Evolutionary conservation across 129 eudicot species (phyloP).

Genomic region (Gnaphalium uliginosum): DNA sequence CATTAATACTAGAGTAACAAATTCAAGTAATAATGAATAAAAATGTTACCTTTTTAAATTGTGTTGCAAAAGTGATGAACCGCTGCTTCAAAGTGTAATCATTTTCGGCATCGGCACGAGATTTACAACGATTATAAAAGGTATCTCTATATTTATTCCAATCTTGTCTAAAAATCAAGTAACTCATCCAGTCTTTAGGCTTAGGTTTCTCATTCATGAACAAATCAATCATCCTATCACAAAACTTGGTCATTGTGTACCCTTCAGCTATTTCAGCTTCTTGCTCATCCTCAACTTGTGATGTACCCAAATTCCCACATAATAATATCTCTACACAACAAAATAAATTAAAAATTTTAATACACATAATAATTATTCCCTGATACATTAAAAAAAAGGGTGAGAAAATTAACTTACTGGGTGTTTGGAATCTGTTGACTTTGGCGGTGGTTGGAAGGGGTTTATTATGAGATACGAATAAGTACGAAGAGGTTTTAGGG

Average conservation of each 20-base stretch:
- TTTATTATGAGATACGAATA: constrained; percentile 16
- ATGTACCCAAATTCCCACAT: constrained; percentile 36
- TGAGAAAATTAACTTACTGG: constrained; percentile 30
- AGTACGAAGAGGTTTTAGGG: constrained; percentile 16
- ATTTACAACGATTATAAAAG: constrained; percentile 67
- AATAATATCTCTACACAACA: constrained; percentile 32
- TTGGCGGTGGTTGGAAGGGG: constrained; percentile 7
- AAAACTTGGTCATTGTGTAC: constrained; percentile 76
- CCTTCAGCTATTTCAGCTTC: constrained; percentile 84
- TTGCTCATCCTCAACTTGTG: constrained; percentile 47
- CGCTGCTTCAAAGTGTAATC: constrained; percentile 58
- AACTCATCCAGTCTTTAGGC: constrained; percentile 79
- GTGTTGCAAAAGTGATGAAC: constrained; percentile 47
- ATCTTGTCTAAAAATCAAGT: constrained; percentile 79
- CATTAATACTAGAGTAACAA: no score
- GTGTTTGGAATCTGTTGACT: constrained; percentile 13
- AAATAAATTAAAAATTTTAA: neutral
- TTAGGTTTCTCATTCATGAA: constrained; percentile 81
- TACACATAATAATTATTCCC: neutral
- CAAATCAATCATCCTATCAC: constrained; percentile 79
- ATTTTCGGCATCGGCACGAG: constrained; percentile 52
- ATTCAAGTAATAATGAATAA: neutral
- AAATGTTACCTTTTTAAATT: constrained; percentile 79
- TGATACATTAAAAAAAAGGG: neutral
- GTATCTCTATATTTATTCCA: constrained; percentile 80